Base-by-base conservation (phyloP, 768 basidiomycete species). In the Agrocybe chaxingu region DNA sequence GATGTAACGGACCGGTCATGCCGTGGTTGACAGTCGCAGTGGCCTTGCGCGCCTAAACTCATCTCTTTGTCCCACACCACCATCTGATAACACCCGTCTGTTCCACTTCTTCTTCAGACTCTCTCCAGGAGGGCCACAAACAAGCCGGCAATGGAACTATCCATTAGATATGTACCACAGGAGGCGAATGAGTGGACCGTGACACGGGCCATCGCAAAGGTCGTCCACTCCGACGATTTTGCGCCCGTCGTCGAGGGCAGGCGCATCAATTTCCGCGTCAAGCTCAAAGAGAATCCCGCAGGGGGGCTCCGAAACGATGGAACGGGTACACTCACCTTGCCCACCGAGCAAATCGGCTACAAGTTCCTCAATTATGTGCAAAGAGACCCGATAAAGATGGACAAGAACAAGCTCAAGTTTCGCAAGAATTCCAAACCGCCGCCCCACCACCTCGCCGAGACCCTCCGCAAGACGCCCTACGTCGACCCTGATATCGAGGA, bases 201-300 rank as follows among this genome's bases (percentile, higher is more conserved):
- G 12, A 84, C 77, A 16, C 74, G 80, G 34, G 70, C 65, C 5
- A 71, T 92, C 41, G 80, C 80, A 1, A 48, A 56, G 4, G 70
- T 84, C 33, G 66, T 92, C 0, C 89, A 90, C 54, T 73, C 75
- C 3, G 70, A 76, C 13, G 73, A 75, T 13, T 80, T 84, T 57
- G 66, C 67, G 37, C 65, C 71, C 5, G 58, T 68, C 11, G 64
- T 65, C 13, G 62, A 63, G 53, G 51, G 66, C 12, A 58, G 66
- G 33, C 44, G 55, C n/a, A 70, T 86, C 33, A 90, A 91, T 54
- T 91, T 90, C 66, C 56, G 67, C 38, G 77, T 91, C 47, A 59
- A 44, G 12, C 68, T 90, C n/a, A 76, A 81, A 44, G 59, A 66
- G 46, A 75, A 74, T 53, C 66, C 66, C 46, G 69, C 70, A 0